Conservation (phyloP, 495 filamentous ascomycete genomes). For the Amphirosellinia nigrospora region DNA sequence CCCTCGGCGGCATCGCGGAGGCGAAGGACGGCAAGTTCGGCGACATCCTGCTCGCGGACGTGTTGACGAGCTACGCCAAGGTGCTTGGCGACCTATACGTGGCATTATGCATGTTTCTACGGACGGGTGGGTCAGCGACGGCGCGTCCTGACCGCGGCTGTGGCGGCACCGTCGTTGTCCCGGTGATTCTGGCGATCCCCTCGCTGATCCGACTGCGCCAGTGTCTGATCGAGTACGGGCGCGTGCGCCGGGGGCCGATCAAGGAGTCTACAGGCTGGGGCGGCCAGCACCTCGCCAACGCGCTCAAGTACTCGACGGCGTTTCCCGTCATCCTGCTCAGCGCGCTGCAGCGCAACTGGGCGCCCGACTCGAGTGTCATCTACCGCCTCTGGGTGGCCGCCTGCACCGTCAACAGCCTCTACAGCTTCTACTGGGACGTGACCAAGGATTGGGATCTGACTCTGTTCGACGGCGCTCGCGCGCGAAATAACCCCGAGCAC, state of each 20-base stretch:
- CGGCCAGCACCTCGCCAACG: constrained; percentile 89
- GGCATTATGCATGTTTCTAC: constrained; percentile 86
- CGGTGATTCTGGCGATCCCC: constrained; percentile 80
- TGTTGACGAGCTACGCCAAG: constrained; percentile 90
- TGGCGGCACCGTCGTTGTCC: constrained; percentile 75
- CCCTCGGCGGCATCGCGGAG: constrained; percentile 80
- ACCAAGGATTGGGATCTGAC: constrained; percentile 95
- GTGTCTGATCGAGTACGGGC: constrained; percentile 85
- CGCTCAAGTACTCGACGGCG: constrained; percentile 86
- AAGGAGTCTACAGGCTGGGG: constrained; percentile 63
- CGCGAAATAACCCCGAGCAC: constrained; percentile 62
- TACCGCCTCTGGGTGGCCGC: constrained; percentile 62
- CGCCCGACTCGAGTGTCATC: constrained; percentile 49
- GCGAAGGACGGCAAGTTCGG: constrained; percentile 86
- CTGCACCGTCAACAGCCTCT: constrained; percentile 80
- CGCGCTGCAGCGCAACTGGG: constrained; percentile 72
- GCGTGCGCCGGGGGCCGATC: constrained; percentile 64
- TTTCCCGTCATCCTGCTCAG: constrained; percentile 88
- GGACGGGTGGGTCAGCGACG: constrained; percentile 69
- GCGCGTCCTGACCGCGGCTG: constrained; percentile 80
- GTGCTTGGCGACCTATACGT: constrained; percentile 90
- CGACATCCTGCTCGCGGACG: constrained; percentile 93
- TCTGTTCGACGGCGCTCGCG: constrained; percentile 63
- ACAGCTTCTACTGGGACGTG: constrained; percentile 98
- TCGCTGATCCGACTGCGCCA: constrained; percentile 87